phyloP scores from a whole-genome alignment of 23 red algal genomes.

The Gracilaria vermiculophylla region DNA sequence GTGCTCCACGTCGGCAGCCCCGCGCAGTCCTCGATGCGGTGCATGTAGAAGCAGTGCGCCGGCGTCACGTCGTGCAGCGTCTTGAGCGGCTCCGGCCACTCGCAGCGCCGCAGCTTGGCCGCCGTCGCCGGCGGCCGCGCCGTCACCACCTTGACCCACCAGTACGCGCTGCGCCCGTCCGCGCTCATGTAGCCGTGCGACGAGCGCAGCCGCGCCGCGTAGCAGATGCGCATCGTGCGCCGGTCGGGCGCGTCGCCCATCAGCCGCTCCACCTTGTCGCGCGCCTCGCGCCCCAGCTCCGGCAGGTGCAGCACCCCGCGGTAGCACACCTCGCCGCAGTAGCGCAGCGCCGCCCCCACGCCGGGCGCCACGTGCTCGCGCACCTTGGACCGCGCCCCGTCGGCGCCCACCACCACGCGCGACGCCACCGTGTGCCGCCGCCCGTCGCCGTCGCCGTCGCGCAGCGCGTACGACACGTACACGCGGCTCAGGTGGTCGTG shows the following conservation, averaged over 20 bases:
- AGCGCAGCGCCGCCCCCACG: conserved; percentile 1
- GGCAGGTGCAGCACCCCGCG: conserved; percentile 40
- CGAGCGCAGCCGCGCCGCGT: conserved; percentile 52
- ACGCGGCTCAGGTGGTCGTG: not conserved
- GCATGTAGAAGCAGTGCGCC: conserved; percentile 13
- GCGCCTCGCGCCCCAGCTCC: not conserved
- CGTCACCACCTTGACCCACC: conserved; percentile 66
- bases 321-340: conserved; percentile 75
- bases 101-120: not conserved
- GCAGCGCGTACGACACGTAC: not conserved
- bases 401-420: conserved; percentile 70
- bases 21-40: conserved; percentile 51
- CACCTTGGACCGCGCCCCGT: conserved; percentile 62
- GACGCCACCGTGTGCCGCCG: not conserved
- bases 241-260: not conserved
- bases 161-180: conserved; percentile 38
- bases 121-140: not conserved
- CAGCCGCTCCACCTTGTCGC: not conserved
- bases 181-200: conserved; percentile 66
- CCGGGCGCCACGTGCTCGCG: conserved; percentile 27
- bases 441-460: not conserved
- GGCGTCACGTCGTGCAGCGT: conserved; percentile 35
- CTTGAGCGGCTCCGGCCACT: conserved; percentile 39
- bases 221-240: conserved; percentile 48
- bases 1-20: conserved; percentile 23